A percentile compares a stretch with the other conserved stretches of the same genome.
These are phyloP conservation scores for Saturnispora bothae DNA, from an alignment of 805 yeast genomes.

Conservation along the genomic window DNA sequence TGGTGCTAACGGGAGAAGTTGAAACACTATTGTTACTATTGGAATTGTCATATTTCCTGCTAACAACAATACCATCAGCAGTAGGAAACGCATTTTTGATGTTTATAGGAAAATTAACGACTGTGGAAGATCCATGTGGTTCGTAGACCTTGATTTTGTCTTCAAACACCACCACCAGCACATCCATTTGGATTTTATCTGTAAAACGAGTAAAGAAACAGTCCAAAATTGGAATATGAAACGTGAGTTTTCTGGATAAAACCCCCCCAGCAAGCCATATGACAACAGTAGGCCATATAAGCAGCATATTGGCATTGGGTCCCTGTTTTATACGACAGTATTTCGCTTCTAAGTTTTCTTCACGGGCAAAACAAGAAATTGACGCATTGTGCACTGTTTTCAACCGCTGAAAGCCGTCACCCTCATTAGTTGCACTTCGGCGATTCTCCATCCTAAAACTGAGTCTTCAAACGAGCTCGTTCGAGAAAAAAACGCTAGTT, in stretches of 20 bases:
- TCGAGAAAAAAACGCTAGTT: too few species aligned
- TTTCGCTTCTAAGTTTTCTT: not conserved
- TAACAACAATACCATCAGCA: conserved; percentile 50
- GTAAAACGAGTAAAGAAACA: conserved; percentile 55
- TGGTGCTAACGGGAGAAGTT: too few species aligned
- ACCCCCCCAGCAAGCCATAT: conserved; percentile 41
- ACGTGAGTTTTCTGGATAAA: conserved; percentile 38
- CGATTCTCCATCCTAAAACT: too few species aligned
- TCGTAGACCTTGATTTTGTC: conserved; percentile 57
- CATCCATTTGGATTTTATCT: conserved; percentile 9
- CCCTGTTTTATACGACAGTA: conserved; percentile 14
- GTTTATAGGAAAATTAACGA: conserved; percentile 60
- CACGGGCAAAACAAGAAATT: not conserved
- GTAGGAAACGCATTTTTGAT: conserved; percentile 53
- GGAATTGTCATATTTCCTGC: conserved; percentile 18
- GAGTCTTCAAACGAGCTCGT: too few species aligned
- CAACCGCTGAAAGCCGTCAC: not conserved
- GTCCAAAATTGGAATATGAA: conserved; percentile 40
- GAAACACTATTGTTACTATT: conserved; percentile 3
- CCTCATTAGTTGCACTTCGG: too few species aligned
- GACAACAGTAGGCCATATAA: conserved; percentile 28
- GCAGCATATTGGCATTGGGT: conserved; percentile 17
- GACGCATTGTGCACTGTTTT: not conserved
- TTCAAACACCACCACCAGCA: conserved; percentile 46
- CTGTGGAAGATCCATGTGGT: conserved; percentile 45